Percentiles rank a stretch among this genome's conserved stretches.
Evolutionary conservation across 345 rosid species (phyloP).

Genomic region (Pelargonium nanum): DNA sequence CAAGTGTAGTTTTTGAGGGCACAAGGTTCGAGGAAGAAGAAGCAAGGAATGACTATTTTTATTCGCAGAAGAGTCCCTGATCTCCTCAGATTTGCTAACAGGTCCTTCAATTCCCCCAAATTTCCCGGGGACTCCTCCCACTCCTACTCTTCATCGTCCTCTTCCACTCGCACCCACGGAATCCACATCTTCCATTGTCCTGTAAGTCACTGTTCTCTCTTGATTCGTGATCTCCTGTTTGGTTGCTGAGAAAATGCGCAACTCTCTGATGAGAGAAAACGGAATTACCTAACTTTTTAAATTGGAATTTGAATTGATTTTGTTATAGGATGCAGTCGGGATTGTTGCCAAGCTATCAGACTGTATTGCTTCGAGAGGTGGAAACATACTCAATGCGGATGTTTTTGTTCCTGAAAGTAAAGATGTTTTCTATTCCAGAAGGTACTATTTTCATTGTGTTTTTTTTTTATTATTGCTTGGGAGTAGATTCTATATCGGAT

Average conservation of each 20-base stretch:
- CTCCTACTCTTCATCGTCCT: slow-evolving; percentile 36
- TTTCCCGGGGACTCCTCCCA: slow-evolving; percentile 35
- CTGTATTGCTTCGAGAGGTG: slow-evolving; percentile 86
- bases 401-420: slow-evolving; percentile 75
- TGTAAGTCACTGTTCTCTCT: slow-evolving; percentile 25
- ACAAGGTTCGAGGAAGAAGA: neutral
- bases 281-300: neutral
- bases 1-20: neutral
- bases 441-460: slow-evolving; percentile 24
- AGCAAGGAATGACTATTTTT: slow-evolving; percentile 21
- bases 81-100: slow-evolving; percentile 28
- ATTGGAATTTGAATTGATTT: slow-evolving; percentile 1
- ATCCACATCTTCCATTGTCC: slow-evolving; percentile 93
- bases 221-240: slow-evolving; percentile 4
- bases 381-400: slow-evolving; percentile 84
- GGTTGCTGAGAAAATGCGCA: slow-evolving; percentile 2
- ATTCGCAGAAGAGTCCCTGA: slow-evolving; percentile 28
- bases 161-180: slow-evolving; percentile 51
- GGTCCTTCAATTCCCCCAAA: slow-evolving; percentile 37
- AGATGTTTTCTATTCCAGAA: slow-evolving; percentile 82
- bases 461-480: neutral
- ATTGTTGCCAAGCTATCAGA: slow-evolving; percentile 87
- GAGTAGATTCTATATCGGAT: neutral
- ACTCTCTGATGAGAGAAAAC: neutral
- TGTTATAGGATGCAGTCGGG: slow-evolving; percentile 65